These are phyloP conservation scores for Dillenia turbinata DNA, from an alignment of 164 flowering plant species.

Conservation along the genomic window DNA sequence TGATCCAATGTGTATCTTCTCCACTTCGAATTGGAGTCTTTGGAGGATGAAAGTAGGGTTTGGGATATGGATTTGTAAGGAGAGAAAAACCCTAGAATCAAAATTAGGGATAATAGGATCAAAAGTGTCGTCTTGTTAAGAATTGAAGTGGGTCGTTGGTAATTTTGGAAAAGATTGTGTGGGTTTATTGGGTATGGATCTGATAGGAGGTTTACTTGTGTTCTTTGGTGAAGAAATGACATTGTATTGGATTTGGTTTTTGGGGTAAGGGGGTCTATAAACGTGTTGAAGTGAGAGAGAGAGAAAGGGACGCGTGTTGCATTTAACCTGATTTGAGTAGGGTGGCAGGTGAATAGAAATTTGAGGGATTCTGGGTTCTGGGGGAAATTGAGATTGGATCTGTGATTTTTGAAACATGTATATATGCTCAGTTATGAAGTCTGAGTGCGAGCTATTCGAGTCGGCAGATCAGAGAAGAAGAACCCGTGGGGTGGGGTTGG, in stretches of 20 bases:
- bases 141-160: constrained; percentile 31
- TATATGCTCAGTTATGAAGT: no score
- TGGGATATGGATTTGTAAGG: constrained; percentile 40
- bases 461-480: no score
- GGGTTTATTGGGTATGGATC: constrained; percentile 37
- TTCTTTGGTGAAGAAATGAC: constrained; percentile 64
- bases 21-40: constrained; percentile 51
- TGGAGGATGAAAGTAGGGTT: constrained; percentile 15
- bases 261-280: no score
- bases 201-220: constrained; percentile 25
- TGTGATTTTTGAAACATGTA: no score
- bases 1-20: constrained; percentile 58
- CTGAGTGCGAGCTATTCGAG: no score
- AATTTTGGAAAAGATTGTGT: constrained; percentile 14
- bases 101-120: constrained; percentile 46
- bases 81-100: constrained; percentile 50
- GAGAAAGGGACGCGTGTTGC: no score
- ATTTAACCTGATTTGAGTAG: no score
- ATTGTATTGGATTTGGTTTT: constrained; percentile 16
- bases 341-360: no score
- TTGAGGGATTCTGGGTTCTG: no score
- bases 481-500: no score
- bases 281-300: no score
- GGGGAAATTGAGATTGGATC: no score
- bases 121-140: constrained; percentile 43